These are phyloP conservation scores for Xylariaceae sp. DNA, from an alignment of 2,329 filamentous ascomycete species.

Conservation along the genomic window DNA sequence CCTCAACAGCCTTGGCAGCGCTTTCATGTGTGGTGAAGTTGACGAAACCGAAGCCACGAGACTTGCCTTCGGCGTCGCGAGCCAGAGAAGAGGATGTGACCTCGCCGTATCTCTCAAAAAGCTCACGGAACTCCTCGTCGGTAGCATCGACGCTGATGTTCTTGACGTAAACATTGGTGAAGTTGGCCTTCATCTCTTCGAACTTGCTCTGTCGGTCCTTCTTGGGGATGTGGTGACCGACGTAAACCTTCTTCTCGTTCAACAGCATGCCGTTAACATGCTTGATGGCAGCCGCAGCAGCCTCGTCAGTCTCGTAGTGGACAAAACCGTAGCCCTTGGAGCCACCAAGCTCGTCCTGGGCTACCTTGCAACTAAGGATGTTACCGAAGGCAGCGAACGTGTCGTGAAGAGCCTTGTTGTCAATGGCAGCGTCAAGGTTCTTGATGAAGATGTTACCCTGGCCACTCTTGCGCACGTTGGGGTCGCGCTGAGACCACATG, in stretches of 20 bases:
- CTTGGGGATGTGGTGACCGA: slow-evolving; percentile 98
- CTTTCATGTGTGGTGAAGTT: slow-evolving; percentile 92
- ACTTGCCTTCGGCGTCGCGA: slow-evolving; percentile 84
- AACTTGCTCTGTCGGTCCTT: slow-evolving; percentile 99
- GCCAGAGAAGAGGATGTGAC: slow-evolving; percentile 95
- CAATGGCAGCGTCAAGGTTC: slow-evolving; percentile 96
- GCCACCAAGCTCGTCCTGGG: slow-evolving; percentile 91
- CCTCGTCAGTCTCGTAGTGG: slow-evolving; percentile 98
- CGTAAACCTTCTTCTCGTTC: slow-evolving; percentile 99
- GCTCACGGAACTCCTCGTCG: slow-evolving; percentile 88
- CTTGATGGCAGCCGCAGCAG: slow-evolving; percentile 95
- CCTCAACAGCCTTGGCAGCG: slow-evolving; percentile 79
- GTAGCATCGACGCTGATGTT: slow-evolving; percentile 81
- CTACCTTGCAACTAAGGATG: slow-evolving; percentile 99
- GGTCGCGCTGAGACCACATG: slow-evolving; percentile 99
- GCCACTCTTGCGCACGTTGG: slow-evolving; percentile 96
- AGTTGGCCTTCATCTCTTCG: slow-evolving; percentile 99
- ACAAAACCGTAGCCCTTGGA: slow-evolving; percentile 99
- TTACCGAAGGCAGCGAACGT: slow-evolving; percentile 98
- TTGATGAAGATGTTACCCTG: slow-evolving; percentile 99
- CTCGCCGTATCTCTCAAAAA: slow-evolving; percentile 88
- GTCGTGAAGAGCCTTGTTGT: slow-evolving; percentile 99
- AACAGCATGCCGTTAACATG: slow-evolving; percentile 99
- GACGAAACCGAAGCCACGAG: slow-evolving; percentile 91
- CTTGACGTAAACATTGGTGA: slow-evolving; percentile 99